Evolutionary conservation across 345 rosid genomes (phyloP).

Genomic region (Angophora floribunda): DNA sequence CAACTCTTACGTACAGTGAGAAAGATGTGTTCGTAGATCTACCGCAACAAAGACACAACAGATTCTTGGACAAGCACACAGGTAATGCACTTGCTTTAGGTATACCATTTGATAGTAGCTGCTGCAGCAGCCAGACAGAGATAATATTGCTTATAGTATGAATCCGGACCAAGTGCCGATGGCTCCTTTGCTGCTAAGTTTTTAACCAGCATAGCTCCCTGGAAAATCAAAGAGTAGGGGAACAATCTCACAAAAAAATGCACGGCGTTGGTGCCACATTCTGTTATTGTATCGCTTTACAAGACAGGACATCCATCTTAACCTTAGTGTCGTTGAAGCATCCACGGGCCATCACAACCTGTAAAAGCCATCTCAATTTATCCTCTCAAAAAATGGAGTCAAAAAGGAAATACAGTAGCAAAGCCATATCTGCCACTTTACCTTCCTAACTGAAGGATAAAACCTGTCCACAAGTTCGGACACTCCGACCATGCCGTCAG

Average conservation of each 20-base stretch:
- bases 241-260: background rate
- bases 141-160: constrained; percentile 92
- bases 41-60: background rate
- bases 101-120: constrained; percentile 83
- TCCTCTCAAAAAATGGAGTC: background rate
- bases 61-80: background rate
- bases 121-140: constrained; percentile 92
- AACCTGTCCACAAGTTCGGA: constrained; percentile 69
- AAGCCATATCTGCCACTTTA: background rate
- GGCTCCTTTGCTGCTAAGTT: constrained; percentile 84
- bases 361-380: constrained; percentile 5
- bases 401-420: background rate
- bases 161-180: constrained; percentile 84
- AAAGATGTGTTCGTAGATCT: background rate
- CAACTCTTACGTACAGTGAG: background rate
- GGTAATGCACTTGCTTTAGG: background rate
- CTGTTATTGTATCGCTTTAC: background rate
- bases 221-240: constrained; percentile 4
- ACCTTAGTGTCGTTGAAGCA: constrained; percentile 99
- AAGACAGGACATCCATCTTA: background rate
- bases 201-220: constrained; percentile 84
- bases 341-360: constrained; percentile 85
- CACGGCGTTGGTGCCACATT: background rate
- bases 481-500: constrained; percentile 91
- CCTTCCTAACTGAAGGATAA: constrained; percentile 73